A percentile compares a stretch with the other conserved stretches of the same genome.
phyloP scores from a whole-genome alignment of 225 moss, liverwort and hornwort genomes.

The Antitrichia curtipendula region DNA sequence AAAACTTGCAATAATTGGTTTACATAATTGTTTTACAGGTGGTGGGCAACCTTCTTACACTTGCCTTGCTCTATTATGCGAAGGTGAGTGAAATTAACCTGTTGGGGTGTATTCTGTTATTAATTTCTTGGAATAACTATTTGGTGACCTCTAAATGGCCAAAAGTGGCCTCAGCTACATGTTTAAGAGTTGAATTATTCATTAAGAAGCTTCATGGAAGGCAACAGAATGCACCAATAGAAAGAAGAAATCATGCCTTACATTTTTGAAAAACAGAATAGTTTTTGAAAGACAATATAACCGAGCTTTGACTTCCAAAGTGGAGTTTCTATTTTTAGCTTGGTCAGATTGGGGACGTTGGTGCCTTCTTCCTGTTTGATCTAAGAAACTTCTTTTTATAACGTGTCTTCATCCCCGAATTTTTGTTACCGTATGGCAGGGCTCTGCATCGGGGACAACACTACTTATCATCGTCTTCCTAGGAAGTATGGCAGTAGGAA shows the following conservation, averaged over 20 bases:
- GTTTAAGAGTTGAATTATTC: not conserved
- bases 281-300: not conserved
- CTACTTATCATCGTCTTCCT: conserved; percentile 58
- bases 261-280: not conserved
- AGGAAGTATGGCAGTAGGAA: conserved; percentile 71
- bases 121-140: not conserved
- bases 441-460: conserved; percentile 33
- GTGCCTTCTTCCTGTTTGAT: not conserved
- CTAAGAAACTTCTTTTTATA: not conserved
- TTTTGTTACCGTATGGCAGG: conserved; percentile 5
- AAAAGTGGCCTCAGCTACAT: not conserved
- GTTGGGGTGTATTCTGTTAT: not conserved
- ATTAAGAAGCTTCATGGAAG: not conserved
- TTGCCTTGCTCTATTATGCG: conserved; percentile 48
- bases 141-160: not conserved
- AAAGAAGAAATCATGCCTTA: not conserved
- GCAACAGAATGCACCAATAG: not conserved
- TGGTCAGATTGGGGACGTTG: not conserved
- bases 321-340: not conserved
- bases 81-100: conserved; percentile 32
- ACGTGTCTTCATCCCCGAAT: not conserved
- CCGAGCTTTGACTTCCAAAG: not conserved
- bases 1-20: not conserved
- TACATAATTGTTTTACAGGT: conserved; percentile 45
- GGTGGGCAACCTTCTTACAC: conserved; percentile 61